Conservation (phyloP, 1,284 basidiomycete species). For the Apiotrichum siamense region DNA sequence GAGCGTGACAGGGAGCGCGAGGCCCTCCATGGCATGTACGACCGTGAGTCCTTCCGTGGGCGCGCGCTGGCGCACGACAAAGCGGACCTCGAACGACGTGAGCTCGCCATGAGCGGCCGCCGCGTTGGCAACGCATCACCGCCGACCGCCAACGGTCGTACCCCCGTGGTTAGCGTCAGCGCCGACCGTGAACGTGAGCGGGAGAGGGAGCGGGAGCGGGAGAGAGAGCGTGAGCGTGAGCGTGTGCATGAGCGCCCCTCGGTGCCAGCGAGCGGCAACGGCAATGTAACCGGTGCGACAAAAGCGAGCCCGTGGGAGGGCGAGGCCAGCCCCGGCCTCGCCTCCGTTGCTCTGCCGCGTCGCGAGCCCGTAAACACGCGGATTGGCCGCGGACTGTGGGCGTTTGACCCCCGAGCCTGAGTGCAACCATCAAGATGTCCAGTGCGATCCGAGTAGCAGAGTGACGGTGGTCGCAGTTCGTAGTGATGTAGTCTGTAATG, state of each 20-base stretch:
- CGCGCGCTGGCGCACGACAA: not conserved
- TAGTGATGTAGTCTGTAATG: slow-evolving; percentile 1
- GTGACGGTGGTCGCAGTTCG: not conserved
- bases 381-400: slow-evolving; percentile 33
- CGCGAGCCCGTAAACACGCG: slow-evolving; percentile 16
- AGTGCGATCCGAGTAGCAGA: no score
- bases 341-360: slow-evolving; percentile 22
- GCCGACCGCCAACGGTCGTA: slow-evolving; percentile 4
- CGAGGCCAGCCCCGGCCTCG: slow-evolving; percentile 12
- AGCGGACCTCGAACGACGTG: slow-evolving; percentile 31
- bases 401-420: slow-evolving; percentile 26
- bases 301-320: slow-evolving; percentile 2
- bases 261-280: not conserved
- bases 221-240: no score
- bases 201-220: no score
- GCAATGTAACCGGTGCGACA: slow-evolving; percentile 1
- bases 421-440: no score
- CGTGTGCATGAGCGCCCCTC: no score
- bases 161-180: not conserved
- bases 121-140: slow-evolving; percentile 30
- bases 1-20: slow-evolving; percentile 16
- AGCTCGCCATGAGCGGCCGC: slow-evolving; percentile 29
- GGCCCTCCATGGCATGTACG: not conserved
- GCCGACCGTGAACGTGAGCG: no score
- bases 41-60: slow-evolving; percentile 5